Base-by-base conservation (phyloP, 345 rosid genomes). In the Camelina hispida region DNA sequence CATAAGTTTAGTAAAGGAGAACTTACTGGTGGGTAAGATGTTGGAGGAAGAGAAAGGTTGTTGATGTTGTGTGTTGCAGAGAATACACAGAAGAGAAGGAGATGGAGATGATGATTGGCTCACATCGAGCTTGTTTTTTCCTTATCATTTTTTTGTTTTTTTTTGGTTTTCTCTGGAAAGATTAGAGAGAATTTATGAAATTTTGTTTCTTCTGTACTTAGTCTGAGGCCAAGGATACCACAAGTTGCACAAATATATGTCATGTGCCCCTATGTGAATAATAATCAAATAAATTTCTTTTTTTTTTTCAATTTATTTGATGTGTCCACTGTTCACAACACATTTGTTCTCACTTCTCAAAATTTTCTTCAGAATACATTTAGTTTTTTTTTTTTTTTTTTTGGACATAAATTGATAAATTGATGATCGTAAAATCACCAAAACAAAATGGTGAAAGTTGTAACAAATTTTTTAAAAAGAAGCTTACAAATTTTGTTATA, bases 101-200 rank as follows among this genome's bases (percentile, higher is more conserved):
- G 71, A 54, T 58, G 25, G 3, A 2, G 80, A 71, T 58, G 80
- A 71, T 71, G 81, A 78, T 59, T 78, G 81, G 81, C 16, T 66
- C 57, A 78, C 44, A 43, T 65, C 15, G 68, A 30, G 23, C 15
- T 11, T 40, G 48, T 22, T 32, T 71, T 62, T 50, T 57, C 50
- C 56, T 71, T 78, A 72, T 78, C 65, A 78, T 65, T 77, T 69
- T 66, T 50, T 18, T 42, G n/a, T 56, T 5, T 9, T 16, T 51
- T 61, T 43, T 43, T 23, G 30, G 74, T 53, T 62, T 16, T 76
- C 3, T 62, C 35, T 53, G 30, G 30, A 9, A 37, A 66, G 37
- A 5, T 52, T 1, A 22, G 43, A 32, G 37, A 65, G 77, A 53
- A 57, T 71, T 65, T 71, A 71, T 71, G 81, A 66, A 42, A 64